Base-by-base conservation (phyloP, 1,284 basidiomycete species). In the Prillingera fragicola region DNA sequence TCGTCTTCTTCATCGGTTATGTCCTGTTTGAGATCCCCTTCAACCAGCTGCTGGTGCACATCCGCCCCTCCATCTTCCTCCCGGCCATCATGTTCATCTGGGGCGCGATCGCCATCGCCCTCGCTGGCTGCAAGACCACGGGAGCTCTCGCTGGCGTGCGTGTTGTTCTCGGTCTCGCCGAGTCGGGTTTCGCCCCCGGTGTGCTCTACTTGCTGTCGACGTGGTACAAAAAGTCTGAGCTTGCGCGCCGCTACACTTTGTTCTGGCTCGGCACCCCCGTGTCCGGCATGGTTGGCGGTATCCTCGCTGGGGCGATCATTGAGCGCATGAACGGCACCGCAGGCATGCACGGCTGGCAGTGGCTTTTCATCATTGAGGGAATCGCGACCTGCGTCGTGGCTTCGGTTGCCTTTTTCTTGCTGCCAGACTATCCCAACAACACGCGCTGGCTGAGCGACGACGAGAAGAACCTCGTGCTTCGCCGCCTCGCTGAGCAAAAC, bases 391-490 rank as follows among this genome's bases (percentile, higher is more conserved):
- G 36, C 36, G 27, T n/a, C 15, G 42, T 43, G 0, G 48, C 43
- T 1, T 13, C 29, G n/a, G 8, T 31, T 8, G 45, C 52, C 25
- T 52, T 49, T 25, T 54, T 60, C 50, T 38, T 66, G 28, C 53
- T 66, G 3, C 63, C 63, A 18, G 63, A 63, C 47, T 63, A 46
- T 44, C 62, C 62, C 7, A 32, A 28, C 24, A 54, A 48, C 32
- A 63, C 62, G 28, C 43, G 38, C 13, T 62, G 60, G 60, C 52
- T 62, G 23, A 46, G 44, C 18, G 38, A 45, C 17, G 48, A 55
- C 14, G 59, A 63, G 13, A 21, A 23, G 8, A 21, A 21, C 6
- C 19, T 35, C 23, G 36, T 24, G 15, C 15, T 23, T 23, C 13
- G 26, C 24, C 14, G 33, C 29, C 8, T 31, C n/a, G n/a, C 29